Evolutionary conservation across 192 early-diverging fungal species (phyloP).

Genomic region (Gryganskiella cystojenkinii): DNA sequence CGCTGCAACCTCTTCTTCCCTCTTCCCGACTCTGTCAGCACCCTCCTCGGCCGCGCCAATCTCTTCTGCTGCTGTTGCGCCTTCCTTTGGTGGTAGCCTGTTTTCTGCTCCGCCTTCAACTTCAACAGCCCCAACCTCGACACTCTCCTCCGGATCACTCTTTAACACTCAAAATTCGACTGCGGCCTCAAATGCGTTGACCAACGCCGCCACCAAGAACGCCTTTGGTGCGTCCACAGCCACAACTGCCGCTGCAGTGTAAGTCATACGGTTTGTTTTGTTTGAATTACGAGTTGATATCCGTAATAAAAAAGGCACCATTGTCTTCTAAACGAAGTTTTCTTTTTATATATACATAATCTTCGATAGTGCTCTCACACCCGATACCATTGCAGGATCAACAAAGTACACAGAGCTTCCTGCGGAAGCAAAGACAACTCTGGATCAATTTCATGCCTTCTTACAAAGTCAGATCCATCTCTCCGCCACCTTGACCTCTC

Average conservation of each 20-base stretch:
- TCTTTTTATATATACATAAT: no score
- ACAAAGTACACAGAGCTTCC: constrained; percentile 53
- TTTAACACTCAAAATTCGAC: constrained; percentile 24
- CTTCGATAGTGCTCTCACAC: constrained; percentile 26
- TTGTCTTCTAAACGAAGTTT: no score
- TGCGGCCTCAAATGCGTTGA: constrained; percentile 20
- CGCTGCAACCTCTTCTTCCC: neutral
- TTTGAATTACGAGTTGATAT: neutral
- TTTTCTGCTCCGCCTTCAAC: constrained; percentile 5
- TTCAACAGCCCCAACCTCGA: constrained; percentile 4
- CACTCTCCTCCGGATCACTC: constrained; percentile 16
- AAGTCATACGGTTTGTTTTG: neutral
- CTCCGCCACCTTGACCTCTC: constrained; percentile 27
- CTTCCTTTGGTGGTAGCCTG: constrained; percentile 6
- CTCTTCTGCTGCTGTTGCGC: constrained; percentile 8
- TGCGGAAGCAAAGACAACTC: constrained; percentile 39
- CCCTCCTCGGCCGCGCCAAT: neutral
- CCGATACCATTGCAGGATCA: constrained; percentile 48
- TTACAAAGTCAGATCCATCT: constrained; percentile 47
- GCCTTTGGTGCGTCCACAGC: constrained; percentile 12
- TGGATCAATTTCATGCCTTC: constrained; percentile 51
- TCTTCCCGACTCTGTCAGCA: constrained; percentile 4
- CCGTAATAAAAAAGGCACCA: neutral
- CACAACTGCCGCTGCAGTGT: constrained; percentile 7
- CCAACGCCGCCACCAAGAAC: constrained; percentile 19